Evolutionary conservation across 75 land plant genomes (phyloP).

Genomic region (Selaginella moellendorffii): DNA sequence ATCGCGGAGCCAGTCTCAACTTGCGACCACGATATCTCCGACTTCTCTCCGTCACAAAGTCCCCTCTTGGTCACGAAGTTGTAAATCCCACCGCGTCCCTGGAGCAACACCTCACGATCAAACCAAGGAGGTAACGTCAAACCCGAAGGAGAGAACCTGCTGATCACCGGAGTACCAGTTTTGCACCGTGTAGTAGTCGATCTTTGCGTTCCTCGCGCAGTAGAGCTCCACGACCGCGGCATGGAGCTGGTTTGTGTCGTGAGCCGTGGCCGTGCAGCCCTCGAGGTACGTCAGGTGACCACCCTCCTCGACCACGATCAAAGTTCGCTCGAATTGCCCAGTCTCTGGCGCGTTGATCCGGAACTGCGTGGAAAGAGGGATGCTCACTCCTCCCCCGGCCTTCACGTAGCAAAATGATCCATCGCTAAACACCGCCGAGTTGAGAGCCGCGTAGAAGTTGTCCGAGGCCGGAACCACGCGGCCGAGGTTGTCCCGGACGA

Average conservation of each 20-base stretch:
- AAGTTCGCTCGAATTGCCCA: not conserved
- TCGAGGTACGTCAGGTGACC: not conserved
- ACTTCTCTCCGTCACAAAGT: not conserved
- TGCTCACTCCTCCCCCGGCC: not conserved
- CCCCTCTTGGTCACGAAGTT: constrained; percentile 8
- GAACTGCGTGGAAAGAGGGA: not conserved
- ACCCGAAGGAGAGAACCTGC: too few relatives aligned
- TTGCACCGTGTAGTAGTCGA: not conserved
- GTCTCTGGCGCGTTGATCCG: not conserved
- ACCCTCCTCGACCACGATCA: not conserved
- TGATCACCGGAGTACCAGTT: not conserved
- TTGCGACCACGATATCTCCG: constrained; percentile 2
- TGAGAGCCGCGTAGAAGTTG: not conserved
- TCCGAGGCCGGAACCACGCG: not conserved
- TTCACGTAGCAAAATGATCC: not conserved
- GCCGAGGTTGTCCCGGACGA: not conserved
- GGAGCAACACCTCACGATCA: too few relatives aligned
- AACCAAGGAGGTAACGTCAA: too few relatives aligned
- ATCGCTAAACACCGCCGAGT: not conserved
- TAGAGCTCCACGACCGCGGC: constrained; percentile 5
- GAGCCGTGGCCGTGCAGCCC: not conserved
- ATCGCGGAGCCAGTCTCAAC: not conserved
- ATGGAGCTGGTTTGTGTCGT: not conserved
- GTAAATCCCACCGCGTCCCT: constrained; percentile 1
- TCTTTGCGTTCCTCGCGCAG: not conserved